Percentiles rank a stretch among this genome's conserved stretches.
phyloP scores from a whole-genome alignment of 441 rosid species.

The Arabidopsis lyrata region DNA sequence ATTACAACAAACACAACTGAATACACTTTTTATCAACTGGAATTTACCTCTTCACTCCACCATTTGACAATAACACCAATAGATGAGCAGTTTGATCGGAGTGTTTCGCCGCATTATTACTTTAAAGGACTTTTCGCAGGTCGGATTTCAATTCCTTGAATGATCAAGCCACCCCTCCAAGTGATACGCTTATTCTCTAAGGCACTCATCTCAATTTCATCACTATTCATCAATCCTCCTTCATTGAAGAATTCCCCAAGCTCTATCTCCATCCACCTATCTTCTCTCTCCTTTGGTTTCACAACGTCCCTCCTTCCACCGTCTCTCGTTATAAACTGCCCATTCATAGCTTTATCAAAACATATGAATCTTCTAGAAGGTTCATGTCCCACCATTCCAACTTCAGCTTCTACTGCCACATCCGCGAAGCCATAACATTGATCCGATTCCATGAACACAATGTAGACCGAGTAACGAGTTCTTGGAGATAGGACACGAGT shows the following conservation, averaged over 20 bases:
- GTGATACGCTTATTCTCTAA: neutral
- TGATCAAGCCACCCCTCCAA: neutral
- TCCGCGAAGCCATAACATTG: slow-evolving; percentile 18
- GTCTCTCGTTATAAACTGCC: neutral
- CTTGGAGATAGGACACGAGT: slow-evolving; percentile 47
- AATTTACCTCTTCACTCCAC: neutral
- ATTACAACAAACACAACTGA: neutral
- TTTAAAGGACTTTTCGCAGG: neutral
- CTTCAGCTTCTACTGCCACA: slow-evolving; percentile 6
- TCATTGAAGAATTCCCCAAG: slow-evolving; percentile 49
- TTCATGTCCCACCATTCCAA: slow-evolving; percentile 10
- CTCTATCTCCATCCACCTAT: slow-evolving; percentile 59
- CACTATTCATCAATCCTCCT: slow-evolving; percentile 20
- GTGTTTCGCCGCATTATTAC: neutral
- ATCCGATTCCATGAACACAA: slow-evolving; percentile 49
- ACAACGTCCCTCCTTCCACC: neutral
- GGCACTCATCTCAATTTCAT: slow-evolving; percentile 25
- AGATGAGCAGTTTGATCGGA: neutral
- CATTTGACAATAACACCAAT: neutral
- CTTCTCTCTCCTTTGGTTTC: slow-evolving; percentile 24
- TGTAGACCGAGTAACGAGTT: slow-evolving; percentile 49
- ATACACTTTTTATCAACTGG: neutral
- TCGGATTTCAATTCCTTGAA: neutral
- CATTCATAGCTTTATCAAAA: neutral
- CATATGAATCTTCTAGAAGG: neutral